Conservation (phyloP, 2,329 filamentous ascomycete genomes). For the Trichoderma arundinaceum region DNA sequence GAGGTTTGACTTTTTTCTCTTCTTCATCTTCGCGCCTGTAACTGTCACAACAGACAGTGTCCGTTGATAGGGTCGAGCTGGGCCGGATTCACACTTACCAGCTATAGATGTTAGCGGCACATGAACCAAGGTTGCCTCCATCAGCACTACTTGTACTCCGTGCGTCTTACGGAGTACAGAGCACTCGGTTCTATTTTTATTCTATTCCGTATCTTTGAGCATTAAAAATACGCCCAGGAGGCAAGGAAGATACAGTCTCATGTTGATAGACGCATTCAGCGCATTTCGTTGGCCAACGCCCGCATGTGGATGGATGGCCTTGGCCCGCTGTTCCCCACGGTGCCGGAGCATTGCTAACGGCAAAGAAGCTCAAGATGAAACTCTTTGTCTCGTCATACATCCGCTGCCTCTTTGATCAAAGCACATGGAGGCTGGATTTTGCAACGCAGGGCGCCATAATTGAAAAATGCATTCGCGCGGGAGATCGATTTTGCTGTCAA, state of each 20-base stretch:
- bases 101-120: too few relatives aligned
- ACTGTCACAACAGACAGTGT: too few relatives aligned
- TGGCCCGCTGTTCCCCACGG: constrained; percentile 3
- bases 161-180: too few relatives aligned
- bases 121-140: background rate
- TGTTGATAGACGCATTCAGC: background rate
- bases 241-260: background rate
- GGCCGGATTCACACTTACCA: too few relatives aligned
- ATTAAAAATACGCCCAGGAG: too few relatives aligned
- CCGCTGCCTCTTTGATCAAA: background rate
- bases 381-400: background rate
- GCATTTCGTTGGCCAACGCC: background rate
- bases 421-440: background rate
- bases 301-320: background rate
- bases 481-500: too few relatives aligned
- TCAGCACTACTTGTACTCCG: background rate
- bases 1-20: too few relatives aligned
- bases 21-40: too few relatives aligned
- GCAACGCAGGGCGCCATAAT: background rate
- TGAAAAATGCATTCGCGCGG: background rate
- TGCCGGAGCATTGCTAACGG: background rate
- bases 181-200: background rate
- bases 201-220: background rate
- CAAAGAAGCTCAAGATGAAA: constrained; percentile 17
- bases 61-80: too few relatives aligned